Evolutionary conservation across 2,329 filamentous ascomycete genomes (phyloP), one percentile per base, ranked within the genome.

Genomic region (Thelonectria olida): DNA sequence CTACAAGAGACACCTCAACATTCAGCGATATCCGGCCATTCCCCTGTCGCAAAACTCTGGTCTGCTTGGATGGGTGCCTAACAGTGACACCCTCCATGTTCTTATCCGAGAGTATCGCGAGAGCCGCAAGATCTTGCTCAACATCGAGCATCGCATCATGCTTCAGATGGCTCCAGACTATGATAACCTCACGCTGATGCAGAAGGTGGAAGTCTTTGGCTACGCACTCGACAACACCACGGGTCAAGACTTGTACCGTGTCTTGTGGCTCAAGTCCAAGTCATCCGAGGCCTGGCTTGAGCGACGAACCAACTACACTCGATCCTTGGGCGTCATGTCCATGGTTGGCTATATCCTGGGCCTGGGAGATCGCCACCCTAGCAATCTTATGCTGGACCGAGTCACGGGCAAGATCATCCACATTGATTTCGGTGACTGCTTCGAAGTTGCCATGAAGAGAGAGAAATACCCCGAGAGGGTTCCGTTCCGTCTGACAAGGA

Each of bases 281-380:
- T 97, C 92, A 63, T 97, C 95, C 0, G 96, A 99, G 78, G 91
- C 95, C 2, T 99, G 96, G 96, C 88, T 99, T 31, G 96, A 98
- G 78, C 88, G 96, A 42, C 91, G 96, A 54, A 99, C 96, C n/a
- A 99, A 97, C 75, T 99, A 99, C 80, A 99, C 96, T 17, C 91
- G 96, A 59, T 98, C 95, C 1, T 84, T 99, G 2, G 96, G 93
- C 70, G 96, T 99, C 72, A 99, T 99, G 96, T 97, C 93, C n/a
- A 99, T 99, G 93, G 96, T 98, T n/a, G 96, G 96, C 65, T 99
- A 99, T 78, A 98, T 99, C 67, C 88, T 99, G 20, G 96, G 96
- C 62, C 84, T 99, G 13, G 96, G 96, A 55, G 96, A 99, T 80
- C 90, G 96, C 48, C 96, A 99, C 79, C 96, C 96, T 36, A 97